phyloP scores from a whole-genome alignment of 208 protist species.

The Hexamita inflata region DNA sequence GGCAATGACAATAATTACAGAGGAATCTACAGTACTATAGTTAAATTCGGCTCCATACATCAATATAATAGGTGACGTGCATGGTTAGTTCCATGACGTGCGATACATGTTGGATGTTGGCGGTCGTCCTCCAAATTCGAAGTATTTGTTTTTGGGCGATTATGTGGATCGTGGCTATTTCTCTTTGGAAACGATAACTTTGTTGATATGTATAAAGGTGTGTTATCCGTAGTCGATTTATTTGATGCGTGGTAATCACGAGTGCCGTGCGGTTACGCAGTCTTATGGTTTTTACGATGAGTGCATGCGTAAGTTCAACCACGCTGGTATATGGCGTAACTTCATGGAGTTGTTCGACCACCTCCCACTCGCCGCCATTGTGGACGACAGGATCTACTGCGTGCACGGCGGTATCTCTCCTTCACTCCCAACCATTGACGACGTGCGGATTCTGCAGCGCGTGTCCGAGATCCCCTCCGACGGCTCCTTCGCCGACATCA shows the following conservation, averaged over 20 bases:
- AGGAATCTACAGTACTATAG: conserved; percentile 17
- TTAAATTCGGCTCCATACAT: neutral
- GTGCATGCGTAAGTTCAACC: conserved; percentile 31
- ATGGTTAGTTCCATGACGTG: conserved; percentile 45
- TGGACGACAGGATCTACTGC: conserved; percentile 85
- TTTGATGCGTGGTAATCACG: conserved; percentile 43
- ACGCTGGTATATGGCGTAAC: conserved; percentile 28
- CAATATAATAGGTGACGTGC: conserved; percentile 40
- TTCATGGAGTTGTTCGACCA: conserved; percentile 90
- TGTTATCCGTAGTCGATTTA: conserved; percentile 37
- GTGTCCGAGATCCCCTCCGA: conserved; percentile 20
- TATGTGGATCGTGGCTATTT: conserved; percentile 46
- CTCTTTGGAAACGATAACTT: conserved; percentile 36
- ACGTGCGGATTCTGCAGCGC: conserved; percentile 56
- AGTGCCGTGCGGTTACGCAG: conserved; percentile 38
- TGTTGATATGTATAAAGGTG: conserved; percentile 38
- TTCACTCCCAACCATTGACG: conserved; percentile 67
- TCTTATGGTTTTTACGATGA: conserved; percentile 40
- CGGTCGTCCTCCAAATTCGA: conserved; percentile 19
- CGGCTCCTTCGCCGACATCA: conserved; percentile 26
- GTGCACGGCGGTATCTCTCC: conserved; percentile 77
- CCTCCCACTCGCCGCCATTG: conserved; percentile 82
- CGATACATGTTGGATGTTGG: conserved; percentile 39
- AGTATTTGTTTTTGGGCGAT: conserved; percentile 46
- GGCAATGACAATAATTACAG: conserved; percentile 15